These are phyloP conservation scores for Penicillium canescens DNA, from an alignment of 495 filamentous ascomycete genomes.

Conservation along the genomic window DNA sequence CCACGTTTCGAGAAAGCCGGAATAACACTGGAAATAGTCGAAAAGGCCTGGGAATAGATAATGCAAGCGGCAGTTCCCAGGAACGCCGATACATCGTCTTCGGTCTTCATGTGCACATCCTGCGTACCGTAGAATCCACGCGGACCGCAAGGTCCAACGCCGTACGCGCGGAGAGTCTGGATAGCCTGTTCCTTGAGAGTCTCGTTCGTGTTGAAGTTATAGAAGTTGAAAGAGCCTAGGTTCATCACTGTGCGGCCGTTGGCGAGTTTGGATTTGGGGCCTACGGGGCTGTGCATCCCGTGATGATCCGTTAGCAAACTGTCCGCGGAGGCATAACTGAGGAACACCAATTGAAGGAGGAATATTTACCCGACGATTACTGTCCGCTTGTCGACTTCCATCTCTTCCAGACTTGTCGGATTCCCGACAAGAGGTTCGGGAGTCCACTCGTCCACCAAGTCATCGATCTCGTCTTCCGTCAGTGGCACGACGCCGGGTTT, in stretches of 20 bases:
- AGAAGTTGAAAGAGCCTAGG: constrained; percentile 92
- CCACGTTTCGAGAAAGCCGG: constrained; percentile 96
- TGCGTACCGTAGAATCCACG: constrained; percentile 98
- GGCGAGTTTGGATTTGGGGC: constrained; percentile 83
- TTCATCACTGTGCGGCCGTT: constrained; percentile 91
- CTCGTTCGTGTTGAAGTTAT: constrained; percentile 92
- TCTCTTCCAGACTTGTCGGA: constrained; percentile 70
- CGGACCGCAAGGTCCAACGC: constrained; percentile 93
- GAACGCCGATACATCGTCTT: constrained; percentile 88
- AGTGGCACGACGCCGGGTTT: constrained; percentile 85
- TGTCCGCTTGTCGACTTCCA: constrained; percentile 80
- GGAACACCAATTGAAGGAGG: neutral
- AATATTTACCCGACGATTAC: constrained; percentile 77
- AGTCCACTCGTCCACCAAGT: constrained; percentile 94
- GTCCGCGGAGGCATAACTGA: neutral
- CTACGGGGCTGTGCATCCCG: constrained; percentile 64
- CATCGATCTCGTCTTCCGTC: constrained; percentile 95
- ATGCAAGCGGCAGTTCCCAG: constrained; percentile 86
- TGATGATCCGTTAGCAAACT: constrained; percentile 18
- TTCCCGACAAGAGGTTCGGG: constrained; percentile 85
- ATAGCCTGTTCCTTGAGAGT: constrained; percentile 92
- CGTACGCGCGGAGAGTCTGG: constrained; percentile 89
- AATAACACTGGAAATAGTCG: constrained; percentile 90
- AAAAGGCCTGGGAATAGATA: constrained; percentile 93
- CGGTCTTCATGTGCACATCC: constrained; percentile 96